phyloP scores from a whole-genome alignment of 1,284 basidiomycete species.

The Mixia osmundae region DNA sequence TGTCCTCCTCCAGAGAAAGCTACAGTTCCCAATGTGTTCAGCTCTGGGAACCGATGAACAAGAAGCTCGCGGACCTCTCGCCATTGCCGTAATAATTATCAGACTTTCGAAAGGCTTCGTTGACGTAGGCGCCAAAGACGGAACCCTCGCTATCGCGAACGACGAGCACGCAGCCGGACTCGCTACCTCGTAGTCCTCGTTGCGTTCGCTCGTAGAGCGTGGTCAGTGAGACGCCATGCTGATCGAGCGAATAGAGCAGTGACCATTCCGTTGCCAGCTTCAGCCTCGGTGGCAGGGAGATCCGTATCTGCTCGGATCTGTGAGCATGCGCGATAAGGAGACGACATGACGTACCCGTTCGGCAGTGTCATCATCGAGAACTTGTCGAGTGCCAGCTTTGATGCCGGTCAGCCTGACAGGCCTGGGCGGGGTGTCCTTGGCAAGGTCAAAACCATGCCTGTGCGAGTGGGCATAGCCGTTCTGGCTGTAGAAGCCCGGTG shows the following conservation, averaged over 20 bases:
- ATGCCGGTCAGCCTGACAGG: no score
- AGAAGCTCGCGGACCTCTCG: constrained; percentile 42
- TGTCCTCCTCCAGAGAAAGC: constrained; percentile 45
- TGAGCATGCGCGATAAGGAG: no score
- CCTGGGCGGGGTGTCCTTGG: no score
- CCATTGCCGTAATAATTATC: constrained; percentile 55
- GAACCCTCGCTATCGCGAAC: constrained; percentile 37
- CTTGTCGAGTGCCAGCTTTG: no score
- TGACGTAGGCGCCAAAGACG: constrained; percentile 57
- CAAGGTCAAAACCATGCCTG: no score
- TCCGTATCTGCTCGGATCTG: constrained; percentile 7
- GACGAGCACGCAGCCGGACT: constrained; percentile 31
- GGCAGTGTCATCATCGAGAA: no score
- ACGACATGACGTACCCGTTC: no score
- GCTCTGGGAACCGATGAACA: background rate
- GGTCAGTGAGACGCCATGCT: constrained; percentile 76
- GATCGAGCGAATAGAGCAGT: constrained; percentile 75
- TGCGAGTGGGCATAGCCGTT: no score
- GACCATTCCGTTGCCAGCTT: constrained; percentile 60
- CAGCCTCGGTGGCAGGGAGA: constrained; percentile 44
- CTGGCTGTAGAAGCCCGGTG: no score
- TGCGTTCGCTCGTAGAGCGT: constrained; percentile 51
- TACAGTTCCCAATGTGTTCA: constrained; percentile 19
- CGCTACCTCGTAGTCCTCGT: constrained; percentile 15
- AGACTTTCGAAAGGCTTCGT: constrained; percentile 36